Evolutionary conservation across 768 basidiomycete genomes (phyloP).

Genomic region (Amanita rimosa): DNA sequence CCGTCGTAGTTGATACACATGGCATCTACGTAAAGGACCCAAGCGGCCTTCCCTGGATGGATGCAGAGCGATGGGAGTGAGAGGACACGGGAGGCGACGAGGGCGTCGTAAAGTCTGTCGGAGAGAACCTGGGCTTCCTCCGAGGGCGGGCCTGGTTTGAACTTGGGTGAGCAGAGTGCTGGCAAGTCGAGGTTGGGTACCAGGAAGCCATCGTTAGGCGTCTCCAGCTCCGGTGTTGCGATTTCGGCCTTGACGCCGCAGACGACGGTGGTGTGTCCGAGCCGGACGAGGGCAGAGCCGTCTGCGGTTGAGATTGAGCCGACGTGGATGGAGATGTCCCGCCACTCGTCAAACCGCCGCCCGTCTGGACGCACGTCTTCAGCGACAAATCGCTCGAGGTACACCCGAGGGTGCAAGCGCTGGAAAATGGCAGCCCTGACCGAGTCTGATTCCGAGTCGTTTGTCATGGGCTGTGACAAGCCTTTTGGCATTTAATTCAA

Average conservation of each 20-base stretch:
- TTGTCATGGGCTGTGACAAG: slow-evolving; percentile 3
- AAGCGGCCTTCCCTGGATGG: slow-evolving; percentile 66
- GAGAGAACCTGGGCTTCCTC: slow-evolving; percentile 93
- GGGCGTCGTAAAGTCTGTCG: slow-evolving; percentile 65
- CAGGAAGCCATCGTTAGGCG: slow-evolving; percentile 67
- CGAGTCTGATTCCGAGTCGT: slow-evolving; percentile 23
- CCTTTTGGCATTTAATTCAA: no score
- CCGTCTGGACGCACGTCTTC: slow-evolving; percentile 81
- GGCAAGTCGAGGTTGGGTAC: slow-evolving; percentile 95
- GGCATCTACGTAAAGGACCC: slow-evolving; percentile 92
- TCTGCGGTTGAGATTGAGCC: slow-evolving; percentile 93
- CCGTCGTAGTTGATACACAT: slow-evolving; percentile 98
- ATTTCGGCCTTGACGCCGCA: slow-evolving; percentile 97
- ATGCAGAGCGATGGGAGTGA: slow-evolving; percentile 68
- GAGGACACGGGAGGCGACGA: slow-evolving; percentile 62
- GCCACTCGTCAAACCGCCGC: slow-evolving; percentile 53
- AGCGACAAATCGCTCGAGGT: slow-evolving; percentile 76
- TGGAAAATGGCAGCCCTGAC: slow-evolving; percentile 60
- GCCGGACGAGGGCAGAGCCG: slow-evolving; percentile 81
- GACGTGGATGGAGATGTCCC: slow-evolving; percentile 67
- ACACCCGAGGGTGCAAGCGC: slow-evolving; percentile 79
- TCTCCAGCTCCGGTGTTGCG: slow-evolving; percentile 77
- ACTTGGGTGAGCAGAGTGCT: slow-evolving; percentile 84
- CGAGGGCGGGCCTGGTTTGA: slow-evolving; percentile 90
- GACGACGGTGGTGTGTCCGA: slow-evolving; percentile 91